Evolutionary conservation across 495 filamentous ascomycete genomes (phyloP), one percentile per base, ranked within the genome.

Genomic region (Thermothielavioides terrestris): DNA sequence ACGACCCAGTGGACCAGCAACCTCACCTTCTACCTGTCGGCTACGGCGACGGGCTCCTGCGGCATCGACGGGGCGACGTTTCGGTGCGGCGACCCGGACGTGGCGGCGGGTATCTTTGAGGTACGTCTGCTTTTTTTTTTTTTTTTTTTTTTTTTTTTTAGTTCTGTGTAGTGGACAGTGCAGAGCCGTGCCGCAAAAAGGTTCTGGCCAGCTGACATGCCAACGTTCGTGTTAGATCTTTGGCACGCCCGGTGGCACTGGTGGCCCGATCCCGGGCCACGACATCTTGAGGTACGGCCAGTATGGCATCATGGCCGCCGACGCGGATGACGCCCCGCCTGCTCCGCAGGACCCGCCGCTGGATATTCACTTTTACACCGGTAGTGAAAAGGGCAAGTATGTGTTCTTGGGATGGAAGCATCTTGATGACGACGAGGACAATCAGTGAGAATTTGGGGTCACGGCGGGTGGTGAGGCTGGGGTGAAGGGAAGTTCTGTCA

Each of bases 371-470:
- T 53, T 53, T 11, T 53, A 46, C 25, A 32, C 34, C 12, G 50
- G 39, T 4, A 26, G 17, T 0, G 49, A 56, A 12, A 30, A 42
- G 23, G 50, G 50, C 14, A 53, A 56, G 32, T 48, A 27, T 9
- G 54, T 53, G 38, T 56, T 43, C 43, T 20, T 56, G 25, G 42
- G 30, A 8, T 56, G 42, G 43, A 45, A 49, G 44, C 6, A 22
- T 0, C 12, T 44, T 2, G 14, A 17, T n/a, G 40, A 28, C 4
- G 39, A 23, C 44, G 52, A 32, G 15, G 4, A 36, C 34, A 7
- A 6, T 14, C 15, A 4, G 34, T 36, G 34, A 14, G 15, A 14
- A 36, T 14, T 4, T 7, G 34, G 34, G 6, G n/a, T 36, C 15
- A 7, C 34, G 9, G 4, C 9, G 9, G 34, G 4, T 36, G n/a